Percentiles rank a stretch among this genome's conserved stretches.
These are phyloP conservation scores for Puccinia coronata DNA, from an alignment of 1,284 basidiomycete species.

Conservation along the genomic window DNA sequence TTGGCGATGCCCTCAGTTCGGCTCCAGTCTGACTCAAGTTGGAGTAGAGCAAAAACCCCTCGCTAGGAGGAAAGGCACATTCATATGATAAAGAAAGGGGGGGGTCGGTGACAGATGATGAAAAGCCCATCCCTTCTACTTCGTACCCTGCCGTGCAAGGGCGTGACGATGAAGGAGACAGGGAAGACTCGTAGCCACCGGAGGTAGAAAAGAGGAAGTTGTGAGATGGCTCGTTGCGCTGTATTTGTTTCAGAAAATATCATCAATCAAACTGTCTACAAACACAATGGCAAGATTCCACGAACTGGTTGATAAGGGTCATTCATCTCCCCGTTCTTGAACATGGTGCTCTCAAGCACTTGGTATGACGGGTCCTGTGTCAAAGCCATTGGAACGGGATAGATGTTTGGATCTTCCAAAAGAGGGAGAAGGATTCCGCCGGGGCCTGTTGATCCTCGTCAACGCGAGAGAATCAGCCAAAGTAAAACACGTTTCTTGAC, in stretches of 20 bases:
- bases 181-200: conserved; percentile 18
- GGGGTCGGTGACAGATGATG: neutral
- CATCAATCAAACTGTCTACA: neutral
- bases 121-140: conserved; percentile 2
- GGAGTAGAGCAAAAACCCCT: conserved; percentile 1
- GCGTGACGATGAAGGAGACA: too few species aligned
- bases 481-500: neutral
- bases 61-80: neutral
- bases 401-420: conserved; percentile 18
- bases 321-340: neutral
- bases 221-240: neutral
- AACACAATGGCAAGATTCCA: neutral
- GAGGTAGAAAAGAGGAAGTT: neutral
- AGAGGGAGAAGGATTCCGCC: neutral
- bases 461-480: too few species aligned
- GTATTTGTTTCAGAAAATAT: neutral
- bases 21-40: neutral
- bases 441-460: too few species aligned
- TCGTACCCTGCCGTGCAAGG: conserved; percentile 14
- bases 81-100: neutral
- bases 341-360: neutral
- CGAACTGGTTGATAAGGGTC: neutral
- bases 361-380: neutral
- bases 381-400: neutral
- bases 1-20: neutral